Conservation (phyloP, 805 yeast species). For the Lachancea dasiensis region DNA sequence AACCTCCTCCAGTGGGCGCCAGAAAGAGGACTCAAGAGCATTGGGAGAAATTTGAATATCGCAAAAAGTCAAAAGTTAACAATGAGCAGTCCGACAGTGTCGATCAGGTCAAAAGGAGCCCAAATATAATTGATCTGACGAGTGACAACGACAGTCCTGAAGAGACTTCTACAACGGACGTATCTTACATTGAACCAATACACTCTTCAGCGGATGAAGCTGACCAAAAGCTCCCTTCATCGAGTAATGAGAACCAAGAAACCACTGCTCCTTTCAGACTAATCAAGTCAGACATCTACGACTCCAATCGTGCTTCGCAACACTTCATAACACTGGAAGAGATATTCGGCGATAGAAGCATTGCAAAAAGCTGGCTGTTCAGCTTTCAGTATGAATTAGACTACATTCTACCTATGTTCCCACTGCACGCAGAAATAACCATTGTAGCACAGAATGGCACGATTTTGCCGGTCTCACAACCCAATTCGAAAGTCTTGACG, state of each 20-base stretch:
- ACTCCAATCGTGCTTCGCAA: conserved; percentile 5
- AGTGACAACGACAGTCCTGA: conserved; percentile 1
- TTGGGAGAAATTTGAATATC: conserved; percentile 16
- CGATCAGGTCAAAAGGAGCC: background rate
- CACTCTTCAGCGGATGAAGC: too few species aligned
- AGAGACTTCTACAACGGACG: conserved; percentile 4
- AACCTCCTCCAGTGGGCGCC: conserved; percentile 9
- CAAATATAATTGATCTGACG: conserved; percentile 7
- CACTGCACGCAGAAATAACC: conserved; percentile 17
- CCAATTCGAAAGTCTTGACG: conserved; percentile 7
- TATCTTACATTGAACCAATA: background rate
- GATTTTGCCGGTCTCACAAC: conserved; percentile 17
- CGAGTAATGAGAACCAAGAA: too few species aligned
- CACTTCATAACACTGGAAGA: conserved; percentile 26
- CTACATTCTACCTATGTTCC: conserved; percentile 32
- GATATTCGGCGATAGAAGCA: conserved; percentile 32
- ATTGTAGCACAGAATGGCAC: conserved; percentile 34
- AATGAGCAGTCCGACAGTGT: background rate
- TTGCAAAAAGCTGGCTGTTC: conserved; percentile 40
- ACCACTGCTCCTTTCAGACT: conserved; percentile 17
- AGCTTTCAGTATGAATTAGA: conserved; percentile 43
- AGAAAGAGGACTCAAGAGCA: conserved; percentile 16
- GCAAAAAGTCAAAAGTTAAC: background rate
- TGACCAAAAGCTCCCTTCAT: too few species aligned
- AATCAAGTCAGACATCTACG: conserved; percentile 21